Evolutionary conservation across 2,329 filamentous ascomycete genomes (phyloP).

Genomic region (Ceratocystis colombiana): DNA sequence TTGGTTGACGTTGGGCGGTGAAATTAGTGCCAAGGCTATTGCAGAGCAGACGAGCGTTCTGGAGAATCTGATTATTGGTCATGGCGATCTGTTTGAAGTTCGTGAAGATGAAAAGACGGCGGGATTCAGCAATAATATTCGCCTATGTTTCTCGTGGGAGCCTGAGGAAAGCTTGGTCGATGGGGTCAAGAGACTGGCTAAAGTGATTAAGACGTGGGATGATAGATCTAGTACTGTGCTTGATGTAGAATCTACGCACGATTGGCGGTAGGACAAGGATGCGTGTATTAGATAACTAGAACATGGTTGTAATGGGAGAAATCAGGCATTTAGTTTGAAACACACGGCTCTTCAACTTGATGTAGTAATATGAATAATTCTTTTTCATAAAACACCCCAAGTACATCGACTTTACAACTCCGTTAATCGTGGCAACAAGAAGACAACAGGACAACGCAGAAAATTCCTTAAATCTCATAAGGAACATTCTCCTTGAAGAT

Average conservation of each 20-base stretch:
- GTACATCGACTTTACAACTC: neutral
- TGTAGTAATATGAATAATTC: too few species aligned
- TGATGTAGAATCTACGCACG: conserved; percentile 14
- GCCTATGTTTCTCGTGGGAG: conserved; percentile 66
- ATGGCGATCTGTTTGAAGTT: conserved; percentile 61
- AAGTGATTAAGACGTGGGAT: conserved; percentile 34
- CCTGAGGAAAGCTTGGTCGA: conserved; percentile 54
- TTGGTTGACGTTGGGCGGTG: conserved; percentile 57
- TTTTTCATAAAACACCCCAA: neutral
- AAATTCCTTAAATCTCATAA: conserved; percentile 40
- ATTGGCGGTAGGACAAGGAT: conserved; percentile 16
- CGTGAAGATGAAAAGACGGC: conserved; percentile 44
- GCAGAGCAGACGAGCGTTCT: conserved; percentile 48
- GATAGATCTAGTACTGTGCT: conserved; percentile 27
- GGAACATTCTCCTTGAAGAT: conserved; percentile 58
- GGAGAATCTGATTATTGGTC: conserved; percentile 57
- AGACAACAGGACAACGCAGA: neutral
- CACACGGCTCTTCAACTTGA: too few species aligned
- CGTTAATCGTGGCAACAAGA: neutral
- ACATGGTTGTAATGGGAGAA: too few species aligned
- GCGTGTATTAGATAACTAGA: neutral
- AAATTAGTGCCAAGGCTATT: conserved; percentile 44
- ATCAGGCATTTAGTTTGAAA: too few species aligned
- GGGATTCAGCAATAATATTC: conserved; percentile 49
- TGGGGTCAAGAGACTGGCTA: conserved; percentile 54